These are phyloP conservation scores for Acanthamoeba triangularis DNA, from an alignment of 208 protist species.

Conservation along the genomic window DNA sequence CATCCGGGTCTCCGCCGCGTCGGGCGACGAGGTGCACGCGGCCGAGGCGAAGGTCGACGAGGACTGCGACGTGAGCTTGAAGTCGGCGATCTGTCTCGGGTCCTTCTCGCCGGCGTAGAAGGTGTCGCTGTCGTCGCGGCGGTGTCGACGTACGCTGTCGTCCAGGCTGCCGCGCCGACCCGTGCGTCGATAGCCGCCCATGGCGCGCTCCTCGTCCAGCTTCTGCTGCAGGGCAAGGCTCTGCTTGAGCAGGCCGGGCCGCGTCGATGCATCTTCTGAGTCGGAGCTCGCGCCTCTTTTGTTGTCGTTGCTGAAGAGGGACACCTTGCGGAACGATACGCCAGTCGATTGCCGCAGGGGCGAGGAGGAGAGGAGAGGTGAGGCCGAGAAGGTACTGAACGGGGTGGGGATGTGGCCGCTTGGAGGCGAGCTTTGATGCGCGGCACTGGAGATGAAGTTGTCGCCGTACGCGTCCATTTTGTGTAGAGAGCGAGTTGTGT, in stretches of 20 bases:
- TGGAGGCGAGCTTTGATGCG: neutral
- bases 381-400: neutral
- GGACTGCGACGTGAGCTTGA: neutral
- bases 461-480: neutral
- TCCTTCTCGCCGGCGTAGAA: neutral
- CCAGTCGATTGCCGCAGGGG: conserved; percentile 21
- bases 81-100: neutral
- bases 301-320: conserved; percentile 4
- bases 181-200: neutral
- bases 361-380: neutral
- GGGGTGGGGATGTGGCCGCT: neutral
- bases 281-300: neutral
- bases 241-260: conserved; percentile 1
- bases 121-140: too few species aligned
- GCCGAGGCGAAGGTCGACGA: neutral
- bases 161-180: neutral
- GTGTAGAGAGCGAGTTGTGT: neutral
- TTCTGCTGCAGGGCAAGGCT: conserved; percentile 2
- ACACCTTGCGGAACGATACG: neutral
- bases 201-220: neutral
- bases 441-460: neutral
- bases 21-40: neutral
- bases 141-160: neutral
- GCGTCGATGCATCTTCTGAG: neutral
- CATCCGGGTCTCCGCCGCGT: neutral